Evolutionary conservation across 768 basidiomycete species (phyloP), one percentile per base, ranked within the genome.

Genomic region (Leucocoprinus sp.): DNA sequence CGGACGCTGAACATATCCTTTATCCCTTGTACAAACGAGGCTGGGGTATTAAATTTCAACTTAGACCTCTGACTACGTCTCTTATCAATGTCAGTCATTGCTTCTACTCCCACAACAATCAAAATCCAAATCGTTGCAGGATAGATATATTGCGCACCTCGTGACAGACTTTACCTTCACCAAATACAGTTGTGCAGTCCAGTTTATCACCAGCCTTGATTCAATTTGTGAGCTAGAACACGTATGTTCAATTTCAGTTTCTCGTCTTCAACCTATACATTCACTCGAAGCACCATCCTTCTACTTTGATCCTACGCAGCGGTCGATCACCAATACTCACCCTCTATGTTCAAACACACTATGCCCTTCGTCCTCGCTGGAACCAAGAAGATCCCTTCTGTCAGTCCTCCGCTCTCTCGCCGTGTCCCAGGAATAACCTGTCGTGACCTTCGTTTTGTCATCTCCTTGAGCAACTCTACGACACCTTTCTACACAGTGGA

Each of bases 401-500:
- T 28, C 6, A 37, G 38, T n/a, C 37, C 44, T 15, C 44, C 44
- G 7, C 44, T 45, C n/a, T 45, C 44, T 8, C 44, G 44, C 11
- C 44, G 44, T 9, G 44, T 45, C 9, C 44, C 44, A 6, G 46
- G 46, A 7, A 48, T 48, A 41, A 48, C 46, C 2, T 40, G 46
- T 23, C 46, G 46, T 26, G 46, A 48, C 7, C 31, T 48, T 5
- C 39, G 46, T 2, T 27, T 41, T 24, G 46, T 40, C 23, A 22
- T 7, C 34, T 35, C 33, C 22, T 42, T 6, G 46, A 48, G 21
- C 31, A 36, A 28, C 3, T 35, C 2, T 48, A 48, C 24, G 46
- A 48, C 33, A 4, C 15, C 6, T 48, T 36, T 9, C 29, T 41
- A 2, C 27, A 28, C 14, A 11, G 17, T 11, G 46, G 46, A 0